Evolutionary conservation across 2,329 filamentous ascomycete species (phyloP).

Genomic region (Pseudopyricularia cyperi): DNA sequence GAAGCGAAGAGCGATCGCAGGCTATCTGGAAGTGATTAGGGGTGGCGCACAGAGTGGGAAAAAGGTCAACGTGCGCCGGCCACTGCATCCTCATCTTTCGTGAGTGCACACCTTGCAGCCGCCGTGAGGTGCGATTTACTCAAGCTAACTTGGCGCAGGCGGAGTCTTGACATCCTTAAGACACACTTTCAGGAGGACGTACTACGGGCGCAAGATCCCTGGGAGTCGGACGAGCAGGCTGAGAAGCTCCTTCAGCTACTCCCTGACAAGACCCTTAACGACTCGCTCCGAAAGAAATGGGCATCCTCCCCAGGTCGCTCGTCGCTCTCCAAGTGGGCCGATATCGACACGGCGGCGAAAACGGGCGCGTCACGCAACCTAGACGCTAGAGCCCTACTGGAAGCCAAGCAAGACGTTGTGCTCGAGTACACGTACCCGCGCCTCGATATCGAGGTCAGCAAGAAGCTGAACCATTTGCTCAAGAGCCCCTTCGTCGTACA

Average conservation of each 20-base stretch:
- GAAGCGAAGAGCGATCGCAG: conserved; percentile 71
- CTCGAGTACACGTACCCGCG: conserved; percentile 97
- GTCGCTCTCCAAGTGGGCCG: conserved; percentile 78
- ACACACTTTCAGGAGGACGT: conserved; percentile 75
- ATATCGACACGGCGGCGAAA: conserved; percentile 79
- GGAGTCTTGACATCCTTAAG: conserved; percentile 75
- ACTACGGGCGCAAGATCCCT: conserved; percentile 76
- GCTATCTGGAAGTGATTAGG: conserved; percentile 81
- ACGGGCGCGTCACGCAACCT: conserved; percentile 58
- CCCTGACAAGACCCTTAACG: conserved; percentile 65
- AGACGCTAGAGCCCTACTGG: conserved; percentile 60
- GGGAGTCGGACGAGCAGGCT: conserved; percentile 54
- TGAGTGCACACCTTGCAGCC: conserved; percentile 12
- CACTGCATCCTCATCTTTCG: conserved; percentile 79
- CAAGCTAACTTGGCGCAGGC: conserved; percentile 18
- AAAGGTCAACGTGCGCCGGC: conserved; percentile 70
- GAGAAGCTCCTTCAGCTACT: conserved; percentile 74
- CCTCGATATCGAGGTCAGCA: conserved; percentile 92
- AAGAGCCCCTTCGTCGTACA: conserved; percentile 96
- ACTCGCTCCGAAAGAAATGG: conserved; percentile 82
- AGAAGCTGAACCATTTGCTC: conserved; percentile 95
- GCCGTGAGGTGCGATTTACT: not conserved
- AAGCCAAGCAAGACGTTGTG: conserved; percentile 91
- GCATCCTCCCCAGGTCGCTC: conserved; percentile 65
- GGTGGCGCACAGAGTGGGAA: conserved; percentile 79